phyloP scores from a whole-genome alignment of 2,329 filamentous ascomycete genomes.

The Ophiostoma populinum region DNA sequence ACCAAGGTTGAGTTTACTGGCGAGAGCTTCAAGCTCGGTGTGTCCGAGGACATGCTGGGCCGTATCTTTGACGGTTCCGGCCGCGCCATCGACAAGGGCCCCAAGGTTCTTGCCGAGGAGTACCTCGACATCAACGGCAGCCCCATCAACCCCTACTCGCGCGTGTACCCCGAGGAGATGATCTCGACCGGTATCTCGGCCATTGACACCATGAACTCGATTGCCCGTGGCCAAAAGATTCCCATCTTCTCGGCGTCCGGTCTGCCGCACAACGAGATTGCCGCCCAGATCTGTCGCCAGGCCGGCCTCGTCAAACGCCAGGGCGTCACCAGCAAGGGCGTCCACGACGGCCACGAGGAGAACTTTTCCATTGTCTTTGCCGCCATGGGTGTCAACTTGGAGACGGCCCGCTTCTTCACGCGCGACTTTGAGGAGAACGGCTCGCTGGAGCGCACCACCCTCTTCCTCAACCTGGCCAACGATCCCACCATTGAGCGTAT shows the following conservation, averaged over 20 bases:
- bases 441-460: slow-evolving; percentile 86
- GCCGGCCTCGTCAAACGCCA: slow-evolving; percentile 72
- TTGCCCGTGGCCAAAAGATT: slow-evolving; percentile 97
- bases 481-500: slow-evolving; percentile 99
- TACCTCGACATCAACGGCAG: slow-evolving; percentile 98
- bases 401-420: slow-evolving; percentile 96
- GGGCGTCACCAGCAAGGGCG: slow-evolving; percentile 73
- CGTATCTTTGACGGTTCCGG: slow-evolving; percentile 98
- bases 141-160: slow-evolving; percentile 94
- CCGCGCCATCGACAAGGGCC: slow-evolving; percentile 95
- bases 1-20: slow-evolving; percentile 96
- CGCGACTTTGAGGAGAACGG: slow-evolving; percentile 98
- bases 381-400: slow-evolving; percentile 99
- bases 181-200: slow-evolving; percentile 98
- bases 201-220: slow-evolving; percentile 96
- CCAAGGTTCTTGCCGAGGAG: slow-evolving; percentile 93
- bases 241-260: slow-evolving; percentile 97
- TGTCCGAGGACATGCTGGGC: slow-evolving; percentile 98
- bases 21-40: slow-evolving; percentile 92
- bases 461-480: slow-evolving; percentile 98
- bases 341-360: slow-evolving; percentile 92
- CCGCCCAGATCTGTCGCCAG: slow-evolving; percentile 95
- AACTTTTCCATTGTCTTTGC: slow-evolving; percentile 99
- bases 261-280: slow-evolving; percentile 98
- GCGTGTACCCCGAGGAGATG: slow-evolving; percentile 99